phyloP scores from a whole-genome alignment of 2,329 filamentous ascomycete species.

The Camillea tinctor region DNA sequence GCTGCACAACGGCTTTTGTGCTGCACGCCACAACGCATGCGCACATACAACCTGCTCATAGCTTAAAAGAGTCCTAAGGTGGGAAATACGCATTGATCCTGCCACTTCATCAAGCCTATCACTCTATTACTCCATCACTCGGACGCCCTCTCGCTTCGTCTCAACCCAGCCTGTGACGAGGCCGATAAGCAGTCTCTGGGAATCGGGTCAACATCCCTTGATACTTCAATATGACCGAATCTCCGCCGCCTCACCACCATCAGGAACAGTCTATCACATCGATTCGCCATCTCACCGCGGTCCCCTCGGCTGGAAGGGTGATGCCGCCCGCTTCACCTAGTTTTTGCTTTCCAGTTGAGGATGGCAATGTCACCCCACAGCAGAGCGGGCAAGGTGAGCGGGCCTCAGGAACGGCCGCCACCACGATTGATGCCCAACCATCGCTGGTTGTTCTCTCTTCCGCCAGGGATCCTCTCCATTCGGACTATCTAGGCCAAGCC shows the following conservation, averaged over 20 bases:
- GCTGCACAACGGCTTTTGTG: not conserved
- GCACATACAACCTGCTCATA: no score
- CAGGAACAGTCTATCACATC: constrained; percentile 33
- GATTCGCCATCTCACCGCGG: constrained; percentile 34
- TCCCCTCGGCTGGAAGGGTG: constrained; percentile 17
- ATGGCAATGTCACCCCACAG: constrained; percentile 25
- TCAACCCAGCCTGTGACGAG: not conserved
- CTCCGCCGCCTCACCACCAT: constrained; percentile 4
- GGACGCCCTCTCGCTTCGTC: not conserved
- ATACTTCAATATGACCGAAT: not conserved
- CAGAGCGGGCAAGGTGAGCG: constrained; percentile 15
- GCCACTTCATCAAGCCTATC: not conserved
- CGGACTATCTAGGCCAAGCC: constrained; percentile 7
- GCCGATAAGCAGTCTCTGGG: not conserved
- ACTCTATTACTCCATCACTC: no score
- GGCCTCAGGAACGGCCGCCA: constrained; percentile 26
- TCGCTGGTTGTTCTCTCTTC: constrained; percentile 9
- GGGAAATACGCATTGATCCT: not conserved
- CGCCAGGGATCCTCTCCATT: constrained; percentile 5
- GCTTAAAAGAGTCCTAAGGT: not conserved
- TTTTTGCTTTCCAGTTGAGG: constrained; percentile 21
- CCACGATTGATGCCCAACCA: constrained; percentile 32
- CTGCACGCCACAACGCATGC: not conserved
- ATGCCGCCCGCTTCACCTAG: constrained; percentile 14
- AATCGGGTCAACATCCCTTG: not conserved